These are phyloP conservation scores for Talaromyces adpressus DNA, from an alignment of 495 filamentous ascomycete genomes.

Conservation along the genomic window DNA sequence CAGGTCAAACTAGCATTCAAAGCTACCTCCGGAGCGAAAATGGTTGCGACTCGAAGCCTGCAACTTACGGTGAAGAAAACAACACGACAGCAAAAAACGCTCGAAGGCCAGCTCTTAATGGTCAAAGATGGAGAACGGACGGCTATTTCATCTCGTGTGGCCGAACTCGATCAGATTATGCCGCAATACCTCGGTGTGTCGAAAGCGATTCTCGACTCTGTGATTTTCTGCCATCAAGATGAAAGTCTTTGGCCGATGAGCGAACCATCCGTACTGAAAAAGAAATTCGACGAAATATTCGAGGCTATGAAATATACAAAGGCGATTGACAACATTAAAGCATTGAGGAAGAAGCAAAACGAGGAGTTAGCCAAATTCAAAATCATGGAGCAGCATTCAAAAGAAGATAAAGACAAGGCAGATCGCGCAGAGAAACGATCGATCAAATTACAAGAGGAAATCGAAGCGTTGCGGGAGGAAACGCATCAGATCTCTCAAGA, in stretches of 20 bases:
- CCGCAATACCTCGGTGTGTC: constrained; percentile 87
- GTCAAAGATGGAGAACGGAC: constrained; percentile 74
- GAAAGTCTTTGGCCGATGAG: constrained; percentile 98
- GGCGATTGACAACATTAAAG: constrained; percentile 89
- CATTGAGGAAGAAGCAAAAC: constrained; percentile 72
- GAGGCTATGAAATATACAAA: constrained; percentile 96
- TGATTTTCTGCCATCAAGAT: constrained; percentile 98
- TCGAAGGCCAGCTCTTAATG: constrained; percentile 71
- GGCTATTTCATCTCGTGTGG: constrained; percentile 67
- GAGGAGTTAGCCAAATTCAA: constrained; percentile 64
- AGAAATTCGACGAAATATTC: constrained; percentile 95
- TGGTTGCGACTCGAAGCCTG: constrained; percentile 74
- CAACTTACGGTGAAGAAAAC: constrained; percentile 83
- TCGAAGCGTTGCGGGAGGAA: constrained; percentile 58
- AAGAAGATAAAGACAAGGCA: constrained; percentile 79
- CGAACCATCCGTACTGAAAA: constrained; percentile 76
- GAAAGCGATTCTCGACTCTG: constrained; percentile 78
- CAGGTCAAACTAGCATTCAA: constrained; percentile 88
- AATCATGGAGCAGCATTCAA: constrained; percentile 66
- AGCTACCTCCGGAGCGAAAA: constrained; percentile 62
- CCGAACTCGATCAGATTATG: constrained; percentile 74
- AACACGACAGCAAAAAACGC: constrained; percentile 62
- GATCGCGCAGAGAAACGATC: constrained; percentile 62
- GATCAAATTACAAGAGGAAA: constrained; percentile 59
- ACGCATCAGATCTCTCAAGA: constrained; percentile 47